These are phyloP conservation scores for Chlorella vulgaris DNA, from an alignment of 139 green algal genomes.

Conservation along the genomic window DNA sequence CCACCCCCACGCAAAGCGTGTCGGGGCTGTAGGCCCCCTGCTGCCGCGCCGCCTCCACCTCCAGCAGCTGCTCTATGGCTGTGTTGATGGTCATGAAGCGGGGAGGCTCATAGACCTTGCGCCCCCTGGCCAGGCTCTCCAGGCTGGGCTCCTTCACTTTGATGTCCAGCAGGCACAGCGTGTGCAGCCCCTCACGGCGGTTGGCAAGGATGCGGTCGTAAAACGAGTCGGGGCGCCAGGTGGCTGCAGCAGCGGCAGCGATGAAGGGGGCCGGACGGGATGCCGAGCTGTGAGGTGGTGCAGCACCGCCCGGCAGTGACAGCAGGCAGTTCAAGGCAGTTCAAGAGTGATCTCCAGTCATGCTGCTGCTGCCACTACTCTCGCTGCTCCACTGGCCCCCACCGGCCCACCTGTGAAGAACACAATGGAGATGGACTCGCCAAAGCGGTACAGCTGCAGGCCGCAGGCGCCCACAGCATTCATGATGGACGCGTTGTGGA, in stretches of 20 bases:
- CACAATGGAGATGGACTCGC: slow-evolving; percentile 92
- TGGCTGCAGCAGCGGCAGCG: slow-evolving; percentile 55
- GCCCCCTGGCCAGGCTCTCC: slow-evolving; percentile 83
- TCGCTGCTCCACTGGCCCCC: neutral
- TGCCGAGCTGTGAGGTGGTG: no score
- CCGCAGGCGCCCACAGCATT: slow-evolving; percentile 94
- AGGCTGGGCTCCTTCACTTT: slow-evolving; percentile 89
- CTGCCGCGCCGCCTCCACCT: slow-evolving; percentile 76
- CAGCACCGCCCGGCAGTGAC: no score
- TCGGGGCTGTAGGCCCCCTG: slow-evolving; percentile 71
- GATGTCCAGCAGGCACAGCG: slow-evolving; percentile 95
- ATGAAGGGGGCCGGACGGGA: neutral
- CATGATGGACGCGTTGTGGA: slow-evolving; percentile 98
- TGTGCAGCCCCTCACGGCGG: slow-evolving; percentile 84
- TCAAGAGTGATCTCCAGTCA: no score
- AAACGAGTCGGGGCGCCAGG: slow-evolving; percentile 93
- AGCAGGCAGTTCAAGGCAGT: no score
- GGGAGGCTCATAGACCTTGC: slow-evolving; percentile 89
- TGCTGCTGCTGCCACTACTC: neutral
- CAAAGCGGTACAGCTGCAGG: slow-evolving; percentile 96
- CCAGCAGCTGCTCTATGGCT: slow-evolving; percentile 86
- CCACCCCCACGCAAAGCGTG: slow-evolving; percentile 83
- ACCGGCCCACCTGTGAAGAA: slow-evolving; percentile 89
- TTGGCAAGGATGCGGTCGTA: slow-evolving; percentile 80
- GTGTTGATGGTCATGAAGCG: slow-evolving; percentile 69